A percentile compares a stretch with the other conserved stretches of the same genome.
Conservation (phyloP, 192 early-diverging fungal species). For the Coemansia sp. region DNA sequence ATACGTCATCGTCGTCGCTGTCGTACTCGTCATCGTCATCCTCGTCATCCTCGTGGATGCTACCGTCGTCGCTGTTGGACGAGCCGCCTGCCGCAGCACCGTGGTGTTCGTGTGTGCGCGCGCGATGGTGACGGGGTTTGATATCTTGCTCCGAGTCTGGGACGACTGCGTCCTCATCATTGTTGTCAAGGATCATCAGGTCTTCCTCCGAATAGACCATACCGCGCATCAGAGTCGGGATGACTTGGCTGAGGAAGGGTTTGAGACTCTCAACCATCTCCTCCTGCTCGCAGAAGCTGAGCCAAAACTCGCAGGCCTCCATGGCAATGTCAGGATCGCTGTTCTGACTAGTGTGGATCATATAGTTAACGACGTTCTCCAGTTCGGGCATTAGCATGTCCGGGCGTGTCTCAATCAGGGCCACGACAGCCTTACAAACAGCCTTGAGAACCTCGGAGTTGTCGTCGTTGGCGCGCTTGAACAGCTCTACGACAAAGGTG, state of each 20-base stretch:
- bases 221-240: slow-evolving; percentile 90
- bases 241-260: slow-evolving; percentile 73
- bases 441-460: slow-evolving; percentile 83
- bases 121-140: slow-evolving; percentile 91
- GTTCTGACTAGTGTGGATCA: slow-evolving; percentile 93
- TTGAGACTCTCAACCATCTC: slow-evolving; percentile 72
- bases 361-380: slow-evolving; percentile 90
- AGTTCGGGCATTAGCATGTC: slow-evolving; percentile 88
- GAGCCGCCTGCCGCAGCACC: slow-evolving; percentile 54
- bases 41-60: slow-evolving; percentile 61
- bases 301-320: slow-evolving; percentile 99
- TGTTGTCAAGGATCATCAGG: slow-evolving; percentile 73
- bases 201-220: slow-evolving; percentile 99
- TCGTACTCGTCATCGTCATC: slow-evolving; percentile 84
- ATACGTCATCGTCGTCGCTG: slow-evolving; percentile 85
- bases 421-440: slow-evolving; percentile 94
- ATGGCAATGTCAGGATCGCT: slow-evolving; percentile 85
- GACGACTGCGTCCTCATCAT: slow-evolving; percentile 84
- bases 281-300: slow-evolving; percentile 94
- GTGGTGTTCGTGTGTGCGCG: slow-evolving; percentile 75
- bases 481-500: slow-evolving; percentile 66
- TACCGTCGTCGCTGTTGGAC: slow-evolving; percentile 27
- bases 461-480: slow-evolving; percentile 83
- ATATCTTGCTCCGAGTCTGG: slow-evolving; percentile 93
- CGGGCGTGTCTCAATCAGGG: slow-evolving; percentile 83